phyloP scores from a whole-genome alignment of 805 yeast genomes.

The Ogataea populi-albae region DNA sequence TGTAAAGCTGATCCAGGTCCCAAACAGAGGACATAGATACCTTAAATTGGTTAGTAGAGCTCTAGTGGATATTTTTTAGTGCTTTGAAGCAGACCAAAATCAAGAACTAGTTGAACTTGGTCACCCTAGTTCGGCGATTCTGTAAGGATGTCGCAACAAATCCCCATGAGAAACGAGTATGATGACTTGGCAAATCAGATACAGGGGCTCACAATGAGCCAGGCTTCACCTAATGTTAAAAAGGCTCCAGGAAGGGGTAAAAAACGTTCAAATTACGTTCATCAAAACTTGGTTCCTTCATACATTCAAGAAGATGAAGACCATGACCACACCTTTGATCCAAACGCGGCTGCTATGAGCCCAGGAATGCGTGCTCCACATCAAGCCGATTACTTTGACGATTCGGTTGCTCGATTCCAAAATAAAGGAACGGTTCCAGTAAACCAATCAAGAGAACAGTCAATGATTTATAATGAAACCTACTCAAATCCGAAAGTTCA shows the following conservation, averaged over 20 bases:
- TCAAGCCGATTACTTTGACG: conserved; percentile 7
- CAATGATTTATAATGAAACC: background rate
- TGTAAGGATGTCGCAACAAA: too few relatives aligned
- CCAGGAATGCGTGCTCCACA: conserved; percentile 28
- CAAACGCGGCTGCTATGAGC: conserved; percentile 32
- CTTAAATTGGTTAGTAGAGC: too few relatives aligned
- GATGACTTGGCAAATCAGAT: conserved; percentile 14
- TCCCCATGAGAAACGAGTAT: too few relatives aligned
- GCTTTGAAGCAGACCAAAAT: too few relatives aligned
- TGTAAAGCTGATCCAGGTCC: too few relatives aligned
- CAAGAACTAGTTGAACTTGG: too few relatives aligned
- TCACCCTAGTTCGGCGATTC: too few relatives aligned
- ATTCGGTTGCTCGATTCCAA: background rate
- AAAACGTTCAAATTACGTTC: conserved; percentile 28
- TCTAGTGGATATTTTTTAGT: too few relatives aligned
- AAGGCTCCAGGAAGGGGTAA: too few relatives aligned
- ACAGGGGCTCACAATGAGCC: conserved; percentile 13
- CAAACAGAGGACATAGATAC: too few relatives aligned
- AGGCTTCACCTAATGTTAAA: conserved; percentile 3
- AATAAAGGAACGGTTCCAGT: conserved; percentile 1
- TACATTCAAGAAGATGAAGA: conserved; percentile 8
- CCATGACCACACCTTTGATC: conserved; percentile 24
- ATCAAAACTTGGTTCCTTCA: conserved; percentile 23
- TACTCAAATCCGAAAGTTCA: conserved; percentile 1
- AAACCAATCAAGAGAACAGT: background rate